phyloP scores from a whole-genome alignment of 2,329 filamentous ascomycete species.

The Arthrobotrys conoides region DNA sequence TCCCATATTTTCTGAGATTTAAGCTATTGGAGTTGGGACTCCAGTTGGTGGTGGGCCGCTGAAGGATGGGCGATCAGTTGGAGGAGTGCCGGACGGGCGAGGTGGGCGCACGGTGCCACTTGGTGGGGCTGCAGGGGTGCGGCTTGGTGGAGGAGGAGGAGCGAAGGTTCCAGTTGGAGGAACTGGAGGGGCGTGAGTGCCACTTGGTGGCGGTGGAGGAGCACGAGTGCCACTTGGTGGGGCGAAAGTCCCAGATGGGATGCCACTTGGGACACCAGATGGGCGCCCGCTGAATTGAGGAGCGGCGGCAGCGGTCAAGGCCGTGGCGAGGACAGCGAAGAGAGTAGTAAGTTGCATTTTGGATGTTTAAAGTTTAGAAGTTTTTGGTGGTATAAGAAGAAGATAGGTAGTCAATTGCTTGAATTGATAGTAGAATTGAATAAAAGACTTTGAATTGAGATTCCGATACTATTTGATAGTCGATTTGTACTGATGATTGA shows the following conservation, averaged over 20 bases:
- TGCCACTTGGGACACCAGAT: slow-evolving; percentile 32
- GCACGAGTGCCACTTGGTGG: slow-evolving; percentile 5
- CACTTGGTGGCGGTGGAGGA: slow-evolving; percentile 17
- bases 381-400: not conserved
- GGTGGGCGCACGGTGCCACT: slow-evolving; percentile 6
- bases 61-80: slow-evolving; percentile 21
- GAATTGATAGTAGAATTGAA: slow-evolving; percentile 25
- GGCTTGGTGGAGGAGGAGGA: slow-evolving; percentile 2
- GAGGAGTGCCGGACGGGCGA: slow-evolving; percentile 11
- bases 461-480: slow-evolving; percentile 19
- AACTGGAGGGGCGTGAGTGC: not conserved
- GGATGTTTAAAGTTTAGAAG: not conserved
- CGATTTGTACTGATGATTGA: slow-evolving; percentile 23
- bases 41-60: slow-evolving; percentile 12
- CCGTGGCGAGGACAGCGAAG: slow-evolving; percentile 36
- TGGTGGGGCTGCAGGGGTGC: slow-evolving; percentile 13
- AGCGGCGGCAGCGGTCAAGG: slow-evolving; percentile 47
- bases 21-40: slow-evolving; percentile 37
- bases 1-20: not conserved
- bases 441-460: not conserved
- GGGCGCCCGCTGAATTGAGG: slow-evolving; percentile 37
- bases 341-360: slow-evolving; percentile 49
- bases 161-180: slow-evolving; percentile 3
- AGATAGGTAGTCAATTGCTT: slow-evolving; percentile 7
- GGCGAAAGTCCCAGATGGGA: not conserved